phyloP scores from a whole-genome alignment of 225 moss, liverwort and hornwort species.

The Pseudoscleropodium purum region DNA sequence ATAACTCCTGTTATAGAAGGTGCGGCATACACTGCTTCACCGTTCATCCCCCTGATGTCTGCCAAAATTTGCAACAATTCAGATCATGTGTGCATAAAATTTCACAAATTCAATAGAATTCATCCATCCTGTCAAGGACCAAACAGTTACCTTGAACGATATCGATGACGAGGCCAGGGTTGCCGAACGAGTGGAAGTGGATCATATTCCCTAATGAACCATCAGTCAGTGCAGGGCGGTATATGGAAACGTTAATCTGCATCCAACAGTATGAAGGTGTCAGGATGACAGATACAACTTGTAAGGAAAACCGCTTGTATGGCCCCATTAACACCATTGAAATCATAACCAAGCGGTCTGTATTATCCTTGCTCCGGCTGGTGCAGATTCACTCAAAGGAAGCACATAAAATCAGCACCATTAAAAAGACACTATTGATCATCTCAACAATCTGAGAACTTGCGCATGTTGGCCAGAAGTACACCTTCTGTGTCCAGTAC shows the following conservation, averaged over 20 bases:
- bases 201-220: too few relatives aligned
- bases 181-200: too few relatives aligned
- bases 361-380: background rate
- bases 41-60: conserved; percentile 78
- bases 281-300: too few relatives aligned
- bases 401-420: background rate
- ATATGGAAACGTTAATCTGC: too few relatives aligned
- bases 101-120: background rate
- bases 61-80: background rate
- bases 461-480: background rate
- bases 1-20: conserved; percentile 82
- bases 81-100: background rate
- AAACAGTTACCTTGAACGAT: conserved; percentile 61
- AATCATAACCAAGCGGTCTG: background rate
- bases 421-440: background rate
- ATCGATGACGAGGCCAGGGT: conserved; percentile 76
- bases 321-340: background rate
- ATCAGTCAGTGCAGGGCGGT: too few relatives aligned
- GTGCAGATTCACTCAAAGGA: background rate
- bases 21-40: conserved; percentile 59
- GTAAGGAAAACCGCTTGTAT: background rate
- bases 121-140: background rate
- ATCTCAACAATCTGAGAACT: background rate
- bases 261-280: too few relatives aligned
- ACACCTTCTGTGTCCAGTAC: background rate